phyloP scores from a whole-genome alignment of 257 asterid species.

The Coffea eugenioides region DNA sequence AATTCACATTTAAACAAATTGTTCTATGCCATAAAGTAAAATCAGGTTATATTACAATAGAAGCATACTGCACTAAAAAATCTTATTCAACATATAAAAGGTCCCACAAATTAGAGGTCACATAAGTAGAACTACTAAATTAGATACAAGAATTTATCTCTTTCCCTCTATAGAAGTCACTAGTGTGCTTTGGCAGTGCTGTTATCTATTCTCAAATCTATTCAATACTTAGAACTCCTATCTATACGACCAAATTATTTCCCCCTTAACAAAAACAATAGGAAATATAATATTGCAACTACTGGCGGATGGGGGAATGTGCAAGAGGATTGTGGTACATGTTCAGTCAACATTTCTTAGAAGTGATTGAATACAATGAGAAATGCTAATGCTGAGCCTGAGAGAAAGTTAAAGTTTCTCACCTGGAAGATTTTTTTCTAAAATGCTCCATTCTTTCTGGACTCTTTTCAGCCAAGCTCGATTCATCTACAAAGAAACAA shows the following conservation, averaged over 20 bases:
- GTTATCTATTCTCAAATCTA: neutral
- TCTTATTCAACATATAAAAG: neutral
- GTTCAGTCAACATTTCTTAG: neutral
- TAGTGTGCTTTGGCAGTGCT: neutral
- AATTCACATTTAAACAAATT: neutral
- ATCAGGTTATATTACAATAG: neutral
- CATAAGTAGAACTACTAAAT: neutral
- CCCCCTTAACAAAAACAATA: neutral
- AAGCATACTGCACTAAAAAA: neutral
- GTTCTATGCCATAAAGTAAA: too few species aligned
- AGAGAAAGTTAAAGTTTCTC: conserved; percentile 29
- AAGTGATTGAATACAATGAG: conserved; percentile 1
- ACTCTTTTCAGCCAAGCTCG: conserved; percentile 80
- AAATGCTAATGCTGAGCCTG: neutral
- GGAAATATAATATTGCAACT: neutral
- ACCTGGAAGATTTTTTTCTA: conserved; percentile 90
- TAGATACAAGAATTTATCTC: neutral
- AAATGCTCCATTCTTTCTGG: conserved; percentile 87
- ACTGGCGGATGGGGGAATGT: neutral
- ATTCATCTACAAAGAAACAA: conserved; percentile 46
- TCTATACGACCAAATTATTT: neutral
- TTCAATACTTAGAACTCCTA: neutral
- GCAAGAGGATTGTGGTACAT: neutral
- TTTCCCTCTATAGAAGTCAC: neutral
- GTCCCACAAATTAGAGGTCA: neutral